These are phyloP conservation scores for Verticillium zaregamsianum DNA, from an alignment of 2,329 filamentous ascomycete genomes.

Conservation along the genomic window DNA sequence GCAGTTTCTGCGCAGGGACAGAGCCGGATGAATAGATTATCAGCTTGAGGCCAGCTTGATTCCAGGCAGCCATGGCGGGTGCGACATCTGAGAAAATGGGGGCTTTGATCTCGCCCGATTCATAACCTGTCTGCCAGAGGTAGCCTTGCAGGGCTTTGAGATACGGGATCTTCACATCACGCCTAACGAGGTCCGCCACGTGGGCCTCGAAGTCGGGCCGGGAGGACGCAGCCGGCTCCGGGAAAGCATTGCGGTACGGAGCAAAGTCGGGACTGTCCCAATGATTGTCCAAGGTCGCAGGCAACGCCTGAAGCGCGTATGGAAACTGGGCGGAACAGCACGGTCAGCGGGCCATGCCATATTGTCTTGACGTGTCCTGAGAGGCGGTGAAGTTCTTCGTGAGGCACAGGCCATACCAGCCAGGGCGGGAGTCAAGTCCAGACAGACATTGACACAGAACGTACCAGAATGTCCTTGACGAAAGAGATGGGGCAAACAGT, in stretches of 20 bases:
- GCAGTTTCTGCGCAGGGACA: slow-evolving; percentile 73
- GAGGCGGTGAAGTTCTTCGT: background rate
- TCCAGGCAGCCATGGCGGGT: slow-evolving; percentile 58
- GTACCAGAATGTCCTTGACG: slow-evolving; percentile 78
- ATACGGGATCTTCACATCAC: slow-evolving; percentile 72
- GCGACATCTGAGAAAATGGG: slow-evolving; percentile 72
- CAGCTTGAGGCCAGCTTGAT: slow-evolving; percentile 49
- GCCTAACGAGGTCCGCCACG: slow-evolving; percentile 64
- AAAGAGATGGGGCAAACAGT: slow-evolving; percentile 82
- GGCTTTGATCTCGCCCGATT: slow-evolving; percentile 63
- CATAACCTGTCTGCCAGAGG: slow-evolving; percentile 73
- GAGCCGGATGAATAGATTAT: slow-evolving; percentile 82
- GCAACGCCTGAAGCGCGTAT: slow-evolving; percentile 66
- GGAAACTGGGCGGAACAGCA: slow-evolving; percentile 57
- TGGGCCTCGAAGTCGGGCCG: slow-evolving; percentile 60
- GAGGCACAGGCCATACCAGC: slow-evolving; percentile 4
- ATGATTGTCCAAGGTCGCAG: slow-evolving; percentile 56
- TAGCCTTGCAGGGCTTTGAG: slow-evolving; percentile 77
- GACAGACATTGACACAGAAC: slow-evolving; percentile 21
- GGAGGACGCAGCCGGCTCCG: slow-evolving; percentile 55
- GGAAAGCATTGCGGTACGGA: slow-evolving; percentile 68
- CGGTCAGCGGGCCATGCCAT: background rate
- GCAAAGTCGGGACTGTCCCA: slow-evolving; percentile 65
- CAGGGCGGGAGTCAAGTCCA: slow-evolving; percentile 11
- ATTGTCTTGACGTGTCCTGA: background rate